Conservation (phyloP, 768 basidiomycete genomes). For the Crucibulum laeve region DNA sequence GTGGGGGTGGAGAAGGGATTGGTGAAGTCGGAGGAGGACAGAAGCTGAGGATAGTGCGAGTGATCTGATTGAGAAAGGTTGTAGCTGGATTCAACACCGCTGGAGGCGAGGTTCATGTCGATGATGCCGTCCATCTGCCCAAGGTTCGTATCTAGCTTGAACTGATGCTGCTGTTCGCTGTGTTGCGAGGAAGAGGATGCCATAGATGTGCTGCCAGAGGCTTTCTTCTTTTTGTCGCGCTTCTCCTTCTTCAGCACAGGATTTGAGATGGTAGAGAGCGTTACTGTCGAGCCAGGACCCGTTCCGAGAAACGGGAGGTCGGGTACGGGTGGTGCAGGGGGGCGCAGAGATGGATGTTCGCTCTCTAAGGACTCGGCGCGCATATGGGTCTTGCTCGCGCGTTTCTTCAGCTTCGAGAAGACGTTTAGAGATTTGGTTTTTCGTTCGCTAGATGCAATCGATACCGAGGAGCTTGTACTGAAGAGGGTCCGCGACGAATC, state of each 20-base stretch:
- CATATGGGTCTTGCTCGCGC: conserved; percentile 8
- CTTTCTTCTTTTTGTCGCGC: conserved; percentile 7
- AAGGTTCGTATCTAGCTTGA: conserved; percentile 63
- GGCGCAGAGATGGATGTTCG: background rate
- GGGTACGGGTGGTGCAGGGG: conserved; percentile 2
- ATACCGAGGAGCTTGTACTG: conserved; percentile 7
- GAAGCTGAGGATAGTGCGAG: conserved; percentile 14
- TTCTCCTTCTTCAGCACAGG: conserved; percentile 6
- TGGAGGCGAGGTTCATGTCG: conserved; percentile 29
- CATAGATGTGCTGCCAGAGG: background rate
- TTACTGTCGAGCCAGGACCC: conserved; percentile 1
- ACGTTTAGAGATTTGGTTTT: conserved; percentile 6
- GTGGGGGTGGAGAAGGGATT: conserved; percentile 33
- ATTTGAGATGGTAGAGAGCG: conserved; percentile 2
- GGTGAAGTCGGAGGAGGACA: conserved; percentile 30
- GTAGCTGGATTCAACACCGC: background rate
- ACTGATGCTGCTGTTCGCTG: conserved; percentile 15
- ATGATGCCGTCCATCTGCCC: conserved; percentile 83
- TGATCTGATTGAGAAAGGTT: conserved; percentile 24
- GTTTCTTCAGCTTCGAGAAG: conserved; percentile 6
- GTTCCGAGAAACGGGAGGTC: conserved; percentile 1
- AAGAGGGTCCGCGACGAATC: conserved; percentile 9
- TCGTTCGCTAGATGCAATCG: conserved; percentile 8
- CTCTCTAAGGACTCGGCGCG: conserved; percentile 6
- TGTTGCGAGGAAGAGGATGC: background rate